phyloP scores from a whole-genome alignment of 495 filamentous ascomycete genomes.

The Trichoderma orchidacearum region DNA sequence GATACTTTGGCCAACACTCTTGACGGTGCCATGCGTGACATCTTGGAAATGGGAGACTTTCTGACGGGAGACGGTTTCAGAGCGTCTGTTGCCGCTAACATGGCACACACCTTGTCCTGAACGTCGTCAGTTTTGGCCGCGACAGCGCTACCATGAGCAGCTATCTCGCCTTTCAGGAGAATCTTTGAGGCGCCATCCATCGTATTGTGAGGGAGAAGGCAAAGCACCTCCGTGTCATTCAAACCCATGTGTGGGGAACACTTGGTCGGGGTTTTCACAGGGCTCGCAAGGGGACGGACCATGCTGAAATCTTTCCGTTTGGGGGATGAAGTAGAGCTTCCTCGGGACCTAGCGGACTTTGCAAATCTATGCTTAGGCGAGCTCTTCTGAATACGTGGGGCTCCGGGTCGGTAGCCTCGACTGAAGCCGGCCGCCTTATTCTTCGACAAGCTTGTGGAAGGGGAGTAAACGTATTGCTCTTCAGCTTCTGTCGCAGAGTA shows the following conservation, averaged over 20 bases:
- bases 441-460: not conserved
- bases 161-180: not conserved
- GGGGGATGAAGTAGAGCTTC: not conserved
- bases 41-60: slow-evolving; percentile 2
- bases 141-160: not conserved
- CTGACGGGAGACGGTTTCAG: slow-evolving; percentile 6
- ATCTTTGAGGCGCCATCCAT: not conserved
- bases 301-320: not conserved
- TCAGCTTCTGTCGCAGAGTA: not conserved
- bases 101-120: slow-evolving; percentile 13
- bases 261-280: not conserved
- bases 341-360: not conserved
- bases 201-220: not conserved
- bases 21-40: slow-evolving; percentile 7
- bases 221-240: not conserved
- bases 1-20: slow-evolving; percentile 11
- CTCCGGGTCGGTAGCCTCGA: not conserved
- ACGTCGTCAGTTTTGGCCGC: slow-evolving; percentile 3
- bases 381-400: not conserved
- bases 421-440: not conserved
- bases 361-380: not conserved
- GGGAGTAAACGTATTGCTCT: not conserved
- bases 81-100: slow-evolving; percentile 14
- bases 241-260: not conserved
- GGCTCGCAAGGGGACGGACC: not conserved